These are phyloP conservation scores for Coccomyxa sp. DNA, from an alignment of 139 green algal species.

Conservation along the genomic window DNA sequence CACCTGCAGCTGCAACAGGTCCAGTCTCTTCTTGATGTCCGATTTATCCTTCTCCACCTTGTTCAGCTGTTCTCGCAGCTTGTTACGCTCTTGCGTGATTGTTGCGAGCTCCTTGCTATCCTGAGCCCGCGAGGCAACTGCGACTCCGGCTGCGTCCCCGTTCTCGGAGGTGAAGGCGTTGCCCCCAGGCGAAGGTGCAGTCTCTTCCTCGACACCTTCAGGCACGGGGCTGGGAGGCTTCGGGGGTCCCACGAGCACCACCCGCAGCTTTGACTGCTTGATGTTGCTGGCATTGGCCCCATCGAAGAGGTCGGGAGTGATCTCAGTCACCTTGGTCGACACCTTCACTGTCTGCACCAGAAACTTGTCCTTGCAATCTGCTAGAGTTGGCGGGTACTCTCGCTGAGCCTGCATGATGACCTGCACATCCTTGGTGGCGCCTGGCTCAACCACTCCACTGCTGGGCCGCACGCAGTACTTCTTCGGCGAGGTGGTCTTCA, in stretches of 20 bases:
- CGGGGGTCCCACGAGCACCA: conserved; percentile 50
- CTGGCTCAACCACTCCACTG: conserved; percentile 52
- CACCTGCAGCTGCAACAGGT: conserved; percentile 18
- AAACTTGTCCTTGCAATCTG: conserved; percentile 78
- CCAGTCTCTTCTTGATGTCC: conserved; percentile 35
- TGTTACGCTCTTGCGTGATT: conserved; percentile 18
- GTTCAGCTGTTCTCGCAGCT: conserved; percentile 10
- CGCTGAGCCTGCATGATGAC: conserved; percentile 57
- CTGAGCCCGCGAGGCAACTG: not conserved
- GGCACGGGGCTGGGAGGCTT: conserved; percentile 66
- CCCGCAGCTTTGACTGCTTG: conserved; percentile 60
- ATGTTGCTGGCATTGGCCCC: conserved; percentile 10
- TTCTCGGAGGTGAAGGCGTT: conserved; percentile 1
- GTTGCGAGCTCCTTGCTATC: not conserved
- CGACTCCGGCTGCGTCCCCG: not conserved
- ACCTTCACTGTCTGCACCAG: conserved; percentile 62
- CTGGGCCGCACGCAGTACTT: conserved; percentile 84
- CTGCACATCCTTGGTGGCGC: conserved; percentile 45
- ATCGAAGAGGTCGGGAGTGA: conserved; percentile 53
- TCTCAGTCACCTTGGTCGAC: conserved; percentile 16
- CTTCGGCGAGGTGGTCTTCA: conserved; percentile 82
- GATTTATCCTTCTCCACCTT: conserved; percentile 24
- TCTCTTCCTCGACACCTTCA: conserved; percentile 38
- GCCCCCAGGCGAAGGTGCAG: not conserved
- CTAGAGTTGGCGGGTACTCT: conserved; percentile 35